Percentiles rank a stretch among this genome's conserved stretches.
Evolutionary conservation across 1,139 yeast species (phyloP).

Genomic region (Sporopachydermia cereana): DNA sequence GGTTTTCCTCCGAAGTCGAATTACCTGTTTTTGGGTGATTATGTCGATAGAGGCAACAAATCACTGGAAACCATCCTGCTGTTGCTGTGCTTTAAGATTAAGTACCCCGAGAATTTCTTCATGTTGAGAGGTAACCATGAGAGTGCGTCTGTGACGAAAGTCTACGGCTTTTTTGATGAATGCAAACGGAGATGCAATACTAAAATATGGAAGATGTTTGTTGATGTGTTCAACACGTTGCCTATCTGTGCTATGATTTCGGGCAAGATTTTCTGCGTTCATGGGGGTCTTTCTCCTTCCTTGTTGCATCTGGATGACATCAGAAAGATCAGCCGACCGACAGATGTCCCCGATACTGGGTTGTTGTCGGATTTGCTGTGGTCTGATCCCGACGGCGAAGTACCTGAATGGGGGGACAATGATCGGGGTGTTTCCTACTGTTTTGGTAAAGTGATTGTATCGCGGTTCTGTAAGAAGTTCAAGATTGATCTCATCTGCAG

Average conservation of each 20-base stretch:
- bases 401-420: slow-evolving; percentile 96
- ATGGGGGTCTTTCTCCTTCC: slow-evolving; percentile 92
- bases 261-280: slow-evolving; percentile 92
- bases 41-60: slow-evolving; percentile 95
- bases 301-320: slow-evolving; percentile 87
- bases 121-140: slow-evolving; percentile 91
- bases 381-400: slow-evolving; percentile 95
- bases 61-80: slow-evolving; percentile 81
- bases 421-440: slow-evolving; percentile 97
- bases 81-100: slow-evolving; percentile 81
- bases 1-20: slow-evolving; percentile 97
- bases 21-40: slow-evolving; percentile 86
- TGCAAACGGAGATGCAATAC: slow-evolving; percentile 88
- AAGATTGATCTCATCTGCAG: slow-evolving; percentile 92
- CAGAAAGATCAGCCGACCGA: slow-evolving; percentile 82
- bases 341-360: slow-evolving; percentile 96
- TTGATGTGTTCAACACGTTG: slow-evolving; percentile 87
- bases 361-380: slow-evolving; percentile 81
- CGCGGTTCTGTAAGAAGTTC: slow-evolving; percentile 76
- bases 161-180: slow-evolving; percentile 94
- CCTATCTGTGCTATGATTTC: slow-evolving; percentile 96
- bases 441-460: slow-evolving; percentile 84
- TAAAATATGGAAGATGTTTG: slow-evolving; percentile 87
- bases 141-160: slow-evolving; percentile 91
- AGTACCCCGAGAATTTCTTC: slow-evolving; percentile 93